Evolutionary conservation across 495 filamentous ascomycete species (phyloP), one percentile per base, ranked within the genome.

Genomic region (Talaromyces wortmannii): DNA sequence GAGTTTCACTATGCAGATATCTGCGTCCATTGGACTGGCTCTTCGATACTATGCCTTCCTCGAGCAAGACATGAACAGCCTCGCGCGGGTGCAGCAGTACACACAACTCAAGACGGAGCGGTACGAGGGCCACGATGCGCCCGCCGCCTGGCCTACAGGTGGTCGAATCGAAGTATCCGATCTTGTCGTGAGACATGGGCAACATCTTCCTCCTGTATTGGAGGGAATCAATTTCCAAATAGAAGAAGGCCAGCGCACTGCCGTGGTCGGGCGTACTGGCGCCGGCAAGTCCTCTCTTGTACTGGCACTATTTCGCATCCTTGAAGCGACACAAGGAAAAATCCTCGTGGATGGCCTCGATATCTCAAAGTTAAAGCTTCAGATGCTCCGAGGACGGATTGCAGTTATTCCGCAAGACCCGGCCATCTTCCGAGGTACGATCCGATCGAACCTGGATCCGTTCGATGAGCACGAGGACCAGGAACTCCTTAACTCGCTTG

Each of bases 371-470:
- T 82, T 94, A 61, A 83, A 81, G 23, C 77, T 92, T 0, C 83
- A 89, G n/a, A 81, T 85, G 46, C 78, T 92, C 2, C 81, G 89
- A 5, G 85, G 83, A 36, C 78, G 89, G 0, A 71, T 94, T 0
- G 87, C 87, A 31, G 91, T 94, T 63, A 94, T 94, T 43, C 89
- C 89, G 0, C 88, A 92, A 60, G 89, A 94, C 58, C 89, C 89
- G 0, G 88, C 92, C 4, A 76, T 96, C 0, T 95, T 96, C 73
- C 88, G 87, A 2, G 91, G 91, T 12, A 94, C 90, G 7, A 72
- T 96, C 40, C 81, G 91, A 43, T 81, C 78, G 15, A 96, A 96
- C 60, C 80, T 95, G 30, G 91, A 95, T 62, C 83, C 91, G 1
- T 92, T 92, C 62, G 74, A 86, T 45, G 73, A 90, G 52, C 82